Percentiles rank a stretch among this genome's conserved stretches.
Conservation (phyloP, 768 basidiomycete genomes). For the Tricholoma matsutake region DNA sequence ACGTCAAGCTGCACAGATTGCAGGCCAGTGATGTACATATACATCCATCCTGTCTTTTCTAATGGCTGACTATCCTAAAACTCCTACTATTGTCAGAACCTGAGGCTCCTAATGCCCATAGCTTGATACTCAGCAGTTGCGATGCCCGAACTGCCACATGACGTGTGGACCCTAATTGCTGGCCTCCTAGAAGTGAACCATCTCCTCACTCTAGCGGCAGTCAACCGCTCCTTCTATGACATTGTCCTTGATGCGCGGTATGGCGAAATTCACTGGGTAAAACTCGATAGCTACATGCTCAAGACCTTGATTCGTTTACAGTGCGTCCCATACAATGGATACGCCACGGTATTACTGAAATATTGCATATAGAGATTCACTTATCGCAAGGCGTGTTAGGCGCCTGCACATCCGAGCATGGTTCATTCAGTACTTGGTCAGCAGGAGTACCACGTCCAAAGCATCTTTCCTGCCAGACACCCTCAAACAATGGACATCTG, state of each 20-base stretch:
- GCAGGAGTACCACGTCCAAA: conserved; percentile 16
- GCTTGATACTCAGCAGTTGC: neutral
- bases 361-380: conserved; percentile 23
- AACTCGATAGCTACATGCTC: conserved; percentile 26
- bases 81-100: no score
- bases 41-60: no score
- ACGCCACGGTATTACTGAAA: neutral
- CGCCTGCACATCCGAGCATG: conserved; percentile 36
- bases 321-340: conserved; percentile 17
- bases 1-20: no score
- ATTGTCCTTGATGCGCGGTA: conserved; percentile 29
- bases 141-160: conserved; percentile 26
- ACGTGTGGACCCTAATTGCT: conserved; percentile 32
- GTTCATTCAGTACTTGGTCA: conserved; percentile 36
- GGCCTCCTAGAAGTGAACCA: conserved; percentile 13
- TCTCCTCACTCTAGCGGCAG: conserved; percentile 20
- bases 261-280: conserved; percentile 29
- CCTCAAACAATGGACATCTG: neutral
- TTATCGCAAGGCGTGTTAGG: conserved; percentile 31
- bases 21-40: no score
- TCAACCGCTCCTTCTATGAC: conserved; percentile 34
- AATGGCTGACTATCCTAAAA: no score
- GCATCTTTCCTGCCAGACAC: neutral
- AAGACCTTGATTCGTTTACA: conserved; percentile 26
- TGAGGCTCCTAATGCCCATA: no score